Base-by-base conservation (phyloP, 257 asterid species). In the Solanum infundibuliforme region DNA sequence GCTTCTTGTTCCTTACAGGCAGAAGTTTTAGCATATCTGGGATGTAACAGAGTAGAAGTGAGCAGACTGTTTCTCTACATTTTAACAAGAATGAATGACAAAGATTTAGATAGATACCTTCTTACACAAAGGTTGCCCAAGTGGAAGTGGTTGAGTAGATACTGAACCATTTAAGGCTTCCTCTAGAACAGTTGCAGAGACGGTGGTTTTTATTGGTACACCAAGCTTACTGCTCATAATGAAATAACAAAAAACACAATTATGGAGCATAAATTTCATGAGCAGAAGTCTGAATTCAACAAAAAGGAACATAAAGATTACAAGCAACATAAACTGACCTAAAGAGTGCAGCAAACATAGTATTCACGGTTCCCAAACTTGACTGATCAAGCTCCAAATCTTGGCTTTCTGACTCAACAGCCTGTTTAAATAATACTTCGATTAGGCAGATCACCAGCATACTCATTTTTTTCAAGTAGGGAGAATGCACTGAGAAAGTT, bases 361-460 rank as follows among this genome's bases (percentile, higher is more conserved):
- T 97, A 91, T 95, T 96, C 46, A 97, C 98, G 83, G 99, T 92
- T 90, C 99, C 99, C 89, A 97, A 92, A 93, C 96, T 97, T 88
- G 99, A 97, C 91, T 96, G 98, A 89, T 97, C 99, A 87, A 96
- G 92, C 92, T 97, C 99, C 88, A 97, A 91, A n/a, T 96, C 99
- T 89, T 95, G 99, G 90, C 93, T 91, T 91, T 96, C 98, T 36
- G 98, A 91, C 91, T 95, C 99, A 92, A 97, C 98, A 71, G 98
- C 99, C 99, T 96, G 93, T 87, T 81, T 5, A 43, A 79, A 14
- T 41, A 41, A 7, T 43, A 79, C 38, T 25, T 27, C 0, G 23
- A 79, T 79, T 79, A 79, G 65, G 84, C n/a, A 43, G 25, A 79
- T 21, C 38, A 79, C 13, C 84, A 79, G 21, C 25, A 41, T 25